phyloP scores from a whole-genome alignment of 257 asterid genomes.

The Plectranthus barbatus region DNA sequence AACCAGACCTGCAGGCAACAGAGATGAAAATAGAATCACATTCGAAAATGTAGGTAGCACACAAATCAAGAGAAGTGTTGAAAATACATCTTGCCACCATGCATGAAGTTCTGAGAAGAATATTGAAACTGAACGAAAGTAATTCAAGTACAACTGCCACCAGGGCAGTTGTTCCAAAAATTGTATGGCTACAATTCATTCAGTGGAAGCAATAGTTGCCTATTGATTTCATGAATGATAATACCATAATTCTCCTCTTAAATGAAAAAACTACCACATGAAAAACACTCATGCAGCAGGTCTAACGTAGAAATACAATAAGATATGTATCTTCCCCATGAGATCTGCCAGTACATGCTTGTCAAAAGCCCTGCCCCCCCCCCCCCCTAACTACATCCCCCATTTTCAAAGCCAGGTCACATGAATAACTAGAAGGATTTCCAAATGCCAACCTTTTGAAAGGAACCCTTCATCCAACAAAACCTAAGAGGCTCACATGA shows the following conservation, averaged over 20 bases:
- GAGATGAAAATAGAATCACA: background rate
- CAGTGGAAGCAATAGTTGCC: background rate
- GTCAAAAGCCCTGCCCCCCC: background rate
- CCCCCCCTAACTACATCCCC: background rate
- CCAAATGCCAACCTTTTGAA: background rate
- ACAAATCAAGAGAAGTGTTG: background rate
- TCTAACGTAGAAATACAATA: background rate
- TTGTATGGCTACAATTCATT: background rate
- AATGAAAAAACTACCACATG: background rate
- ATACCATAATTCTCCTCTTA: background rate
- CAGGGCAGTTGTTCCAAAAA: background rate
- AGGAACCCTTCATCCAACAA: background rate
- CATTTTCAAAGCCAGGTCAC: background rate
- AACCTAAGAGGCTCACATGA: background rate
- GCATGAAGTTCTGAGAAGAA: background rate
- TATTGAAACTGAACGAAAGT: background rate
- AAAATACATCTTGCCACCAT: background rate
- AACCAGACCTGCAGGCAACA: constrained; percentile 54
- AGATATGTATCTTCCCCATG: background rate
- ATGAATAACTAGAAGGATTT: background rate
- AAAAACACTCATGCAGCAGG: background rate
- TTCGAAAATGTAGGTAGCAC: background rate
- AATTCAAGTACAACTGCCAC: background rate
- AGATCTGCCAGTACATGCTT: background rate
- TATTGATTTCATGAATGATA: background rate